Evolutionary conservation across 345 rosid species (phyloP).

Genomic region (Sonneratia alba): DNA sequence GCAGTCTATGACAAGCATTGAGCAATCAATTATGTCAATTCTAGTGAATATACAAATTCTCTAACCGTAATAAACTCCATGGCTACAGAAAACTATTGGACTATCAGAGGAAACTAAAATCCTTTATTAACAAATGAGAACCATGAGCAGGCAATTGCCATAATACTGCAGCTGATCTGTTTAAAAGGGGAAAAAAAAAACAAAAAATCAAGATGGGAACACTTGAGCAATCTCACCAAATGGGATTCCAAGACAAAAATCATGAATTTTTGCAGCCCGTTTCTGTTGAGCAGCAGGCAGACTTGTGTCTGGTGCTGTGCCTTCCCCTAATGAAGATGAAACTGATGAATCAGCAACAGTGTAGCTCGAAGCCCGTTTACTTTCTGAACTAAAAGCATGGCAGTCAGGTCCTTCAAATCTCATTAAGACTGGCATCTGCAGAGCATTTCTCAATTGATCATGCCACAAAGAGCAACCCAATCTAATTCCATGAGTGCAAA

Average conservation of each 20-base stretch:
- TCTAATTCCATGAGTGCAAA: too few species aligned
- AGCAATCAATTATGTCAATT: not conserved
- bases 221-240: slow-evolving; percentile 48
- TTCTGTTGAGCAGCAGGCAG: slow-evolving; percentile 19
- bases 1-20: not conserved
- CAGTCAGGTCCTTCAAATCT: slow-evolving; percentile 34
- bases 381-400: slow-evolving; percentile 8
- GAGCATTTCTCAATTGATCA: slow-evolving; percentile 7
- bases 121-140: not conserved
- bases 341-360: slow-evolving; percentile 28
- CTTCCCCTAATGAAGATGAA: slow-evolving; percentile 27
- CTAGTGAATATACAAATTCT: not conserved
- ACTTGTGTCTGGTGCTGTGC: not conserved
- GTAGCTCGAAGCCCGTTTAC: slow-evolving; percentile 25
- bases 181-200: not conserved
- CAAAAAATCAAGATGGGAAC: not conserved
- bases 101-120: not conserved
- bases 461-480: not conserved
- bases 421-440: slow-evolving; percentile 41
- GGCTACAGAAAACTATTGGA: not conserved
- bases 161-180: too few species aligned
- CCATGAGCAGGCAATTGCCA: too few species aligned
- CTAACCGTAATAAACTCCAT: not conserved
- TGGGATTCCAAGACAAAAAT: slow-evolving; percentile 92
- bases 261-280: slow-evolving; percentile 71